Percentiles rank a stretch among this genome's conserved stretches.
Evolutionary conservation across 352 stramenopile species (phyloP).

Genomic region (Peronospora tabacina): DNA sequence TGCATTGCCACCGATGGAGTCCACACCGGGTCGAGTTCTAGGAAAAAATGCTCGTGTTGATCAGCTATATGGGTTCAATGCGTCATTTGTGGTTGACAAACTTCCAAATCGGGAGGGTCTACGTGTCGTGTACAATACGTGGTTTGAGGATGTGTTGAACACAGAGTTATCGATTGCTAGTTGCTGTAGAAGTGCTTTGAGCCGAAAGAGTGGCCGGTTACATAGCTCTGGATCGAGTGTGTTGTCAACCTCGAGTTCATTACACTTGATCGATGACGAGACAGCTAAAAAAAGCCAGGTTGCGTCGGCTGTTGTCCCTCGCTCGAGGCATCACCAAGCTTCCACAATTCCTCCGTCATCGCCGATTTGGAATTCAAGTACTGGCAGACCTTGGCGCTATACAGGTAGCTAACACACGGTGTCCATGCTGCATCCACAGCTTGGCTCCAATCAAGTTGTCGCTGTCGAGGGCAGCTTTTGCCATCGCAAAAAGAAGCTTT

Average conservation of each 20-base stretch:
- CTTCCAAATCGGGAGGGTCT: conserved; percentile 28
- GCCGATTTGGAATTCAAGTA: conserved; percentile 23
- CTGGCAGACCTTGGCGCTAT: conserved; percentile 10
- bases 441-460: conserved; percentile 23
- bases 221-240: conserved; percentile 3
- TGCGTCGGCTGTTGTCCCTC: conserved; percentile 16
- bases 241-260: conserved; percentile 4
- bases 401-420: conserved; percentile 15
- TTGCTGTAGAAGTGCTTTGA: conserved; percentile 13
- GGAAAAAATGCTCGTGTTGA: conserved; percentile 23
- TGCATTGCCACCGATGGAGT: conserved; percentile 16
- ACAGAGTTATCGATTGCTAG: not conserved
- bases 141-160: conserved; percentile 16
- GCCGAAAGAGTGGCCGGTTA: conserved; percentile 8
- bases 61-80: conserved; percentile 33
- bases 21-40: conserved; percentile 16
- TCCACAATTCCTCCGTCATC: conserved; percentile 16
- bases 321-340: conserved; percentile 21
- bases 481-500: conserved; percentile 14
- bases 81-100: conserved; percentile 29
- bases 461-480: conserved; percentile 11
- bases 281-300: conserved; percentile 13
- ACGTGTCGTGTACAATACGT: conserved; percentile 36
- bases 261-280: not conserved
- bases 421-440: conserved; percentile 26